Percentiles rank a stretch among this genome's conserved stretches.
Conservation (phyloP, 805 yeast species). For the Cyberlindnera petersonii region DNA sequence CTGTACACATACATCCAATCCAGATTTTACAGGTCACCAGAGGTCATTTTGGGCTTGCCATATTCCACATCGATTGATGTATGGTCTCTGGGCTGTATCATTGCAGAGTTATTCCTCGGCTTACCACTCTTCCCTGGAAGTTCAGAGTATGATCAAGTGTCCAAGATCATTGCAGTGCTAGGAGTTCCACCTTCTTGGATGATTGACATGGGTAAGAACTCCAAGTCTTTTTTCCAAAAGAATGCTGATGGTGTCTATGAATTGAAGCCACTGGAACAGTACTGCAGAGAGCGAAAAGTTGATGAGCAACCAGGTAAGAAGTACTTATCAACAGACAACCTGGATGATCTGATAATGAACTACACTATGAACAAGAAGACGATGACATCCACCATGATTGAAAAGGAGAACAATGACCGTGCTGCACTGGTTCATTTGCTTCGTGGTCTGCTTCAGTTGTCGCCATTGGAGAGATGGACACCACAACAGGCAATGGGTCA, state of each 20-base stretch:
- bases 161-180: slow-evolving; percentile 75
- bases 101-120: slow-evolving; percentile 87
- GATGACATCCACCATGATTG: slow-evolving; percentile 45
- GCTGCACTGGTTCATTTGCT: slow-evolving; percentile 72
- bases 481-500: slow-evolving; percentile 93
- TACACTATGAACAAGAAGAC: slow-evolving; percentile 65
- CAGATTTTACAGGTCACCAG: slow-evolving; percentile 91
- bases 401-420: slow-evolving; percentile 71
- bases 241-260: slow-evolving; percentile 19
- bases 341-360: slow-evolving; percentile 71
- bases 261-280: slow-evolving; percentile 41
- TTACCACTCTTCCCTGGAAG: slow-evolving; percentile 93
- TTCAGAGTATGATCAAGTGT: slow-evolving; percentile 86
- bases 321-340: slow-evolving; percentile 63
- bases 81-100: slow-evolving; percentile 95
- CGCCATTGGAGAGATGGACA: slow-evolving; percentile 93
- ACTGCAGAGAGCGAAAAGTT: slow-evolving; percentile 47
- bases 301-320: slow-evolving; percentile 79
- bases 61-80: slow-evolving; percentile 91
- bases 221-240: slow-evolving; percentile 51
- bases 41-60: slow-evolving; percentile 86
- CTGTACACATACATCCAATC: slow-evolving; percentile 90
- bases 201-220: slow-evolving; percentile 91
- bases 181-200: slow-evolving; percentile 93
- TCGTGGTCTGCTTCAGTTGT: slow-evolving; percentile 69